phyloP scores from a whole-genome alignment of 1,284 basidiomycete genomes.

The Cutaneotrichosporon sp. region DNA sequence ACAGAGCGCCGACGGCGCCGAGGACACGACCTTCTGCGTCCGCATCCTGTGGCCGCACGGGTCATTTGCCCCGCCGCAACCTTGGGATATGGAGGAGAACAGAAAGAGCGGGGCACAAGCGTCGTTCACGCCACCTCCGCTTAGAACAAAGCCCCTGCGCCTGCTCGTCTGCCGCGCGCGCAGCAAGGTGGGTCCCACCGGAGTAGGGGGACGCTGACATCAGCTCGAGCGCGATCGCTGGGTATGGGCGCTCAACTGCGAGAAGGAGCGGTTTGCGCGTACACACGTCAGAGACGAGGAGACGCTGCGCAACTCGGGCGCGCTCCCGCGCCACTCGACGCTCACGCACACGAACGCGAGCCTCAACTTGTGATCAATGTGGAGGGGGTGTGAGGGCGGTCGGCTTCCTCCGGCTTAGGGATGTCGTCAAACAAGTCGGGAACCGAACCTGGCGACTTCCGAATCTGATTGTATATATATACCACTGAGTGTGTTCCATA shows the following conservation, averaged over 20 bases:
- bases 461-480: neutral
- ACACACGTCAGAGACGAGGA: slow-evolving; percentile 36
- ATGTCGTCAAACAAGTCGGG: no score
- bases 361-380: neutral
- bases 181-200: slow-evolving; percentile 42
- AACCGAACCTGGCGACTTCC: neutral
- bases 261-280: slow-evolving; percentile 49
- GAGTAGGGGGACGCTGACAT: slow-evolving; percentile 1
- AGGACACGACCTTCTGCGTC: slow-evolving; percentile 50
- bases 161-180: slow-evolving; percentile 47
- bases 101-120: slow-evolving; percentile 8
- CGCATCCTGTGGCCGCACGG: slow-evolving; percentile 31
- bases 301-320: slow-evolving; percentile 35
- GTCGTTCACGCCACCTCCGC: slow-evolving; percentile 28
- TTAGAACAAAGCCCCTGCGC: slow-evolving; percentile 34
- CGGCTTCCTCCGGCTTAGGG: neutral
- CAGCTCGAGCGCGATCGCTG: slow-evolving; percentile 53
- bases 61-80: slow-evolving; percentile 28
- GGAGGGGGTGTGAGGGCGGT: neutral
- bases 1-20: slow-evolving; percentile 43
- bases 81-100: slow-evolving; percentile 35
- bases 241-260: slow-evolving; percentile 51
- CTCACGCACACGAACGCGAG: slow-evolving; percentile 2
- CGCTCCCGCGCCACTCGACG: slow-evolving; percentile 28
- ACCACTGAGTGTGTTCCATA: neutral